These are phyloP conservation scores for Penicillium sp. DNA, from an alignment of 2,329 filamentous ascomycete genomes.

Conservation along the genomic window DNA sequence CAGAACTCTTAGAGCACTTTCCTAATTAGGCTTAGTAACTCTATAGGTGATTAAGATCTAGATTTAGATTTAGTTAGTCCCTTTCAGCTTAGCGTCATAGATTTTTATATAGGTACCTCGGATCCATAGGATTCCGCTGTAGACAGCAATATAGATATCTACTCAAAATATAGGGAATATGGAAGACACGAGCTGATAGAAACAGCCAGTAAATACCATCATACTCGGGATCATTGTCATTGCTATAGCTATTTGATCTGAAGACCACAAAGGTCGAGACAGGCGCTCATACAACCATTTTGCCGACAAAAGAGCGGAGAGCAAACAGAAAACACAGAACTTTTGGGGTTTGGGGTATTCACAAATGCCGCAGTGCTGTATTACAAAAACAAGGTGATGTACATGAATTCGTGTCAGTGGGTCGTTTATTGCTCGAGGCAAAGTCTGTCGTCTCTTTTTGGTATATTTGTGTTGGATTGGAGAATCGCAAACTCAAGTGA, in stretches of 20 bases:
- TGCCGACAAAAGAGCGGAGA: not conserved
- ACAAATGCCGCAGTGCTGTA: conserved; percentile 24
- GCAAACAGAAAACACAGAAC: conserved; percentile 16
- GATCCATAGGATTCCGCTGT: too few relatives aligned
- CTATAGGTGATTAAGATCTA: too few relatives aligned
- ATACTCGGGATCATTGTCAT: conserved; percentile 3
- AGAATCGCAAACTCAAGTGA: not conserved
- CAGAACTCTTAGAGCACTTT: too few relatives aligned
- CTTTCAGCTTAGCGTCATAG: too few relatives aligned
- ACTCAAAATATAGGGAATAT: too few relatives aligned
- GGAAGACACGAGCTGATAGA: too few relatives aligned
- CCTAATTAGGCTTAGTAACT: too few relatives aligned
- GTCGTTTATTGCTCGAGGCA: conserved; percentile 9
- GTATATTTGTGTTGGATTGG: not conserved
- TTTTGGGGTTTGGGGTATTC: conserved; percentile 28
- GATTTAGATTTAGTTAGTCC: too few relatives aligned
- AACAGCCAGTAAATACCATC: not conserved
- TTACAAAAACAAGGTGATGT: conserved; percentile 23
- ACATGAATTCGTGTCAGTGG: conserved; percentile 24
- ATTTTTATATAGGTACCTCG: too few relatives aligned
- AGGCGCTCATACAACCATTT: not conserved
- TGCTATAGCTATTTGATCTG: conserved; percentile 2
- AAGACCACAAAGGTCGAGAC: not conserved
- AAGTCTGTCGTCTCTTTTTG: conserved; percentile 12
- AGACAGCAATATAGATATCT: too few relatives aligned